Evolutionary conservation across 768 basidiomycete genomes (phyloP).

Genomic region (Boletus barrowsii): DNA sequence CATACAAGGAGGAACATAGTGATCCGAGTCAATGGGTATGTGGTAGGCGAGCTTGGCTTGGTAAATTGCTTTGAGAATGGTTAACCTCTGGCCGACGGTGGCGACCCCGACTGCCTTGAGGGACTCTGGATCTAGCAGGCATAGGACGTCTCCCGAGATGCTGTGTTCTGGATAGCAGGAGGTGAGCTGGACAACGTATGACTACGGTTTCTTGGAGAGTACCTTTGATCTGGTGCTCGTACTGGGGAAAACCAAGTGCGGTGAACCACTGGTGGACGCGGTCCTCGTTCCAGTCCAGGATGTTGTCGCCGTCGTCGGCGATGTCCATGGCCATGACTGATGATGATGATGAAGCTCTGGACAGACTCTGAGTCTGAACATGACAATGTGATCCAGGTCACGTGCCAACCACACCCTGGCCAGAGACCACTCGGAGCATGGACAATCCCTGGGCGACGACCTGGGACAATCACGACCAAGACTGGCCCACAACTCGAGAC

Average conservation of each 20-base stretch:
- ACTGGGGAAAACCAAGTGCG: slow-evolving; percentile 78
- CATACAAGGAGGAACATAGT: slow-evolving; percentile 89
- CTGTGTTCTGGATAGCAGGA: slow-evolving; percentile 63
- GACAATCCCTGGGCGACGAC: slow-evolving; percentile 75
- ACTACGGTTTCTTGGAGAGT: not conserved
- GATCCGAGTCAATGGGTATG: slow-evolving; percentile 76
- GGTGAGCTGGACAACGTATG: not conserved
- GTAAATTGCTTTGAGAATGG: slow-evolving; percentile 92
- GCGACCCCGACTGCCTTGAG: slow-evolving; percentile 84
- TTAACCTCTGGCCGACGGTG: slow-evolving; percentile 88
- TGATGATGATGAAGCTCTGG: not conserved
- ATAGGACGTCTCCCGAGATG: slow-evolving; percentile 88
- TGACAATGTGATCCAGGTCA: slow-evolving; percentile 9
- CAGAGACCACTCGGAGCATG: slow-evolving; percentile 36
- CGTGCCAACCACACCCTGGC: slow-evolving; percentile 9
- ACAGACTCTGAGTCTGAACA: not conserved
- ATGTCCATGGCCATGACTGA: slow-evolving; percentile 28
- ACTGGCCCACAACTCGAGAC: slow-evolving; percentile 20
- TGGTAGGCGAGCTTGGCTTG: slow-evolving; percentile 80
- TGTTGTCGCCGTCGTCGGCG: slow-evolving; percentile 31
- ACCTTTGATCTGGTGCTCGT: slow-evolving; percentile 82
- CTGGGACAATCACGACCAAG: not conserved
- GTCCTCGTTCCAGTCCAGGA: slow-evolving; percentile 67
- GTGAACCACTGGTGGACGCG: slow-evolving; percentile 81
- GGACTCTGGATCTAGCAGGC: slow-evolving; percentile 76